phyloP scores from a whole-genome alignment of 768 basidiomycete species.

The Phaffia australis region DNA sequence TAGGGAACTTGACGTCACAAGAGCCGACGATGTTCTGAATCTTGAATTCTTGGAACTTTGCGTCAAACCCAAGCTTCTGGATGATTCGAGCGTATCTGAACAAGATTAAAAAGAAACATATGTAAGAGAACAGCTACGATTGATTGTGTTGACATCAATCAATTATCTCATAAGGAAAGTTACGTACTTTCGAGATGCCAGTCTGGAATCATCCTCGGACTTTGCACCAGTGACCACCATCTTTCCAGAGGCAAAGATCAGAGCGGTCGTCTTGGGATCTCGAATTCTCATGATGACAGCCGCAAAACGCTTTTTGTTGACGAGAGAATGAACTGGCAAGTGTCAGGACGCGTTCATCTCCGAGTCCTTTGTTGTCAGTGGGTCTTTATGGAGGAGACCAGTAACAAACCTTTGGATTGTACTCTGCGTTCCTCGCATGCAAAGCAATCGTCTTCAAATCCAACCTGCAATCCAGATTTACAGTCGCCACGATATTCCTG shows the following conservation, averaged over 20 bases:
- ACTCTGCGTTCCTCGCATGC: constrained; percentile 96
- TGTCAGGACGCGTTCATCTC: constrained; percentile 4
- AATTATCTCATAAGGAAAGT: not conserved
- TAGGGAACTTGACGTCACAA: constrained; percentile 98
- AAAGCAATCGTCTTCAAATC: constrained; percentile 97
- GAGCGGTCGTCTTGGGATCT: constrained; percentile 97
- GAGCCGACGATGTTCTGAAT: constrained; percentile 98
- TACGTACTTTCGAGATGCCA: constrained; percentile 73
- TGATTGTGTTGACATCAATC: not conserved
- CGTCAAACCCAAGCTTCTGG: constrained; percentile 97
- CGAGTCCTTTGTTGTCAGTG: too few species aligned
- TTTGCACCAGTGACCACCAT: constrained; percentile 99
- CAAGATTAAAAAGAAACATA: not conserved
- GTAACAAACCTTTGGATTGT: constrained; percentile 95
- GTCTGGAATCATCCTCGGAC: constrained; percentile 91
- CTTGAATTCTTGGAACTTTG: constrained; percentile 99
- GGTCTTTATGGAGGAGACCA: constrained; percentile 7
- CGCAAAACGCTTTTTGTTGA: constrained; percentile 85
- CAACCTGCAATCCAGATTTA: constrained; percentile 90
- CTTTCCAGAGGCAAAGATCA: constrained; percentile 99
- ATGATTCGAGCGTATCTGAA: constrained; percentile 84
- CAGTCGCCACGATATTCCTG: constrained; percentile 92
- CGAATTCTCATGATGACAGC: constrained; percentile 99
- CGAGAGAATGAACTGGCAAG: not conserved
- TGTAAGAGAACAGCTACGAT: not conserved